phyloP scores from a whole-genome alignment of 2,329 filamentous ascomycete genomes.

The Aspergillus jensenii region DNA sequence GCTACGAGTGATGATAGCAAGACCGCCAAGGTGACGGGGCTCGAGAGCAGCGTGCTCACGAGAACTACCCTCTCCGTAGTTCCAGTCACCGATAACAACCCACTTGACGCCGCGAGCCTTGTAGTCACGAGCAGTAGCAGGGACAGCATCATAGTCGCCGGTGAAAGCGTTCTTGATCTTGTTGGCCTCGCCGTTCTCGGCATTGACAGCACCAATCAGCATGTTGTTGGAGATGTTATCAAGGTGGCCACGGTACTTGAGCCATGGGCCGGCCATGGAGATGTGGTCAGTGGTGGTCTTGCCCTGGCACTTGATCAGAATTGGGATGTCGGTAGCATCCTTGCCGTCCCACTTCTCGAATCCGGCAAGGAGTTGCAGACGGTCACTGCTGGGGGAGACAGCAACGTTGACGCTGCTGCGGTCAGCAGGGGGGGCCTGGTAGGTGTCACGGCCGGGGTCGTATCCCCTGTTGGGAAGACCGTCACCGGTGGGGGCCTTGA shows the following conservation, averaged over 20 bases:
- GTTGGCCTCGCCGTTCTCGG: conserved; percentile 95
- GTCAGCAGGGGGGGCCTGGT: conserved; percentile 88
- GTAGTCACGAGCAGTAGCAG: conserved; percentile 94
- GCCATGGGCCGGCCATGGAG: conserved; percentile 94
- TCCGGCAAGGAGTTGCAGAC: conserved; percentile 85
- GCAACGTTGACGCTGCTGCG: conserved; percentile 71
- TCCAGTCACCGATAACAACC: conserved; percentile 99
- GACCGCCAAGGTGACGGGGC: conserved; percentile 92
- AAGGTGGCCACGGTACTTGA: conserved; percentile 98
- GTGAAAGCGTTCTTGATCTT: conserved; percentile 90
- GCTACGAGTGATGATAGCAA: conserved; percentile 91
- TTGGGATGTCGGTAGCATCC: conserved; percentile 78
- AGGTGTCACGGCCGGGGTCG: conserved; percentile 88
- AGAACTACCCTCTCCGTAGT: conserved; percentile 97
- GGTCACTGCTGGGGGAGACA: conserved; percentile 86
- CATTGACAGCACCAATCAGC: conserved; percentile 96
- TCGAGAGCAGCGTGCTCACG: conserved; percentile 98
- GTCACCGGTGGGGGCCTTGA: conserved; percentile 74
- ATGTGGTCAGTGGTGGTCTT: conserved; percentile 98
- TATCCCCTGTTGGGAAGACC: conserved; percentile 81
- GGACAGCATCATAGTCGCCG: conserved; percentile 82
- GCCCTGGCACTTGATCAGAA: conserved; percentile 93
- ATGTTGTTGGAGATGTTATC: conserved; percentile 99
- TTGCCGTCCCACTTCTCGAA: conserved; percentile 91
- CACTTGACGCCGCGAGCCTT: conserved; percentile 95